Evolutionary conservation across 441 rosid genomes (phyloP), one percentile per base, ranked within the genome.

Genomic region (Arabidopsis hybrid): DNA sequence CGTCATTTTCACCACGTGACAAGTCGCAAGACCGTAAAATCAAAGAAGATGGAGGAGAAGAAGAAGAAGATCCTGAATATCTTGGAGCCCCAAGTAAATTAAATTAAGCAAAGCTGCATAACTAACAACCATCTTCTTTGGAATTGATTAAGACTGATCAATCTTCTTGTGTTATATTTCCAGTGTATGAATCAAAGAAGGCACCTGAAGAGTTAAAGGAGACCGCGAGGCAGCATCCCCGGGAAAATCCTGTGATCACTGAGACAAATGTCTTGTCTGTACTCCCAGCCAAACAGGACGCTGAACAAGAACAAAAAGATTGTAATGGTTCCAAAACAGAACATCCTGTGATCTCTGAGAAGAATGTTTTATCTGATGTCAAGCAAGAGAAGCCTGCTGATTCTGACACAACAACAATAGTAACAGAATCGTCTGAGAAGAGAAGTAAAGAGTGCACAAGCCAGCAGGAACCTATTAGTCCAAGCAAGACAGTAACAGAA

Each of bases 171-270:
- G 55, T 68, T 63, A 5, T 63, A 5, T 79, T 43, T 8, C 4
- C 84, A 94, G 99, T 89, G 92, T 89, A 94, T 69, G 99, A 95
- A 81, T 90, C 97, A 17, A 93, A 92, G 80, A 78, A 87, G 53
- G 97, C 97, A 7, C 94, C 97, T 26, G 89, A 84, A 57, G 84
- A 76, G 43, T 81, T 75, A 29, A 88, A 81, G 82, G 83, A 81
- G 78, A 67, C 78, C 4, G 91, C 92, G 1, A 85, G 85, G 75
- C 89, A 88, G 74, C 86, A 85, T 85, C 93, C 93, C 0, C 81
- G 94, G 70, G 83, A 85, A 64, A 16, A 32, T 49, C 85, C 85
- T 35, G 87, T 84, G 36, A 82, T 81, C 65, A 73, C 86, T 5
- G 92, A 85, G 69, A 88, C 79, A 4, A 88, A 85, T 79, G 69